A percentile compares a stretch with the other conserved stretches of the same genome.
Evolutionary conservation across 148 eudicot genomes (phyloP).

Genomic region (Talinum fruticosum): DNA sequence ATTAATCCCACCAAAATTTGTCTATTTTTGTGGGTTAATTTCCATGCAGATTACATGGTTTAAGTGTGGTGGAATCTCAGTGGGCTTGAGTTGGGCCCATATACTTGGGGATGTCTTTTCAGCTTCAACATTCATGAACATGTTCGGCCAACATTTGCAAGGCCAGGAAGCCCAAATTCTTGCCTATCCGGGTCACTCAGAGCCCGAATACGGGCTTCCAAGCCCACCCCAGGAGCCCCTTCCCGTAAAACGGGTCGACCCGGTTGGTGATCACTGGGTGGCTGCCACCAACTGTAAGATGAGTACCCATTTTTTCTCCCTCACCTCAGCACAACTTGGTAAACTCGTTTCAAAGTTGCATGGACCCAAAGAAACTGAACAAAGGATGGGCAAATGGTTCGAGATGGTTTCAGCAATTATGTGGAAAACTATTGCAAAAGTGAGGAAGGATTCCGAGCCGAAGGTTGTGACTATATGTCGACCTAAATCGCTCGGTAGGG

Average conservation of each 20-base stretch:
- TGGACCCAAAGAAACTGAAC: neutral
- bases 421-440: conserved; percentile 57
- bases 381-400: conserved; percentile 22
- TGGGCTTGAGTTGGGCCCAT: conserved; percentile 87
- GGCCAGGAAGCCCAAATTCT: conserved; percentile 28
- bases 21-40: too few species aligned
- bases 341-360: conserved; percentile 25
- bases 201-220: neutral
- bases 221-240: conserved; percentile 21
- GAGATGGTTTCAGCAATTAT: conserved; percentile 47
- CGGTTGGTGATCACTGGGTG: conserved; percentile 55
- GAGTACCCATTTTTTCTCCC: conserved; percentile 36
- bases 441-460: conserved; percentile 36
- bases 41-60: conserved; percentile 50
- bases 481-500: conserved; percentile 8
- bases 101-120: conserved; percentile 71
- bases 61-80: conserved; percentile 66
- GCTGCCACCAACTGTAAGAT: conserved; percentile 31
- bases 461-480: conserved; percentile 51
- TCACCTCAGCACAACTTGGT: conserved; percentile 32
- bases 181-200: conserved; percentile 1
- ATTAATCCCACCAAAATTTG: too few species aligned
- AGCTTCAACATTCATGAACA: conserved; percentile 59
- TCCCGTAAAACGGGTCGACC: conserved; percentile 43
- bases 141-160: conserved; percentile 42